Percentiles rank a stretch among this genome's conserved stretches.
Conservation (phyloP, 169 alveolate genomes). For the Theileria parva region DNA sequence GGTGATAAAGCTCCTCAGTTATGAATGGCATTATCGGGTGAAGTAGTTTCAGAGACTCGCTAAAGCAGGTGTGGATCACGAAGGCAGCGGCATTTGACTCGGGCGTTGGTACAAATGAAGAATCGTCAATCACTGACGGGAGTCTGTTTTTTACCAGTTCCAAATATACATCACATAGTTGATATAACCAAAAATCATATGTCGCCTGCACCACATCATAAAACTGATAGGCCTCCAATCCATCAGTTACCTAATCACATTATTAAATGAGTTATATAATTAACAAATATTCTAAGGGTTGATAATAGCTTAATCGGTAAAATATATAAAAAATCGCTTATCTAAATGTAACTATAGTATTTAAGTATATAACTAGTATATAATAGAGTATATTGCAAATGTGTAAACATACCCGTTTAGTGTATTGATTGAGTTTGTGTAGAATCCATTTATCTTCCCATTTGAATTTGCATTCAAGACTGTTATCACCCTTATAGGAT, state of each 20-base stretch:
- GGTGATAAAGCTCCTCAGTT: slow-evolving; percentile 96
- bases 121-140: slow-evolving; percentile 29
- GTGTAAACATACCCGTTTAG: slow-evolving; percentile 45
- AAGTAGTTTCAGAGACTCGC: slow-evolving; percentile 84
- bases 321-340: background rate
- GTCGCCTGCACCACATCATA: slow-evolving; percentile 92
- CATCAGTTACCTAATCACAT: slow-evolving; percentile 67
- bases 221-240: slow-evolving; percentile 88
- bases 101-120: slow-evolving; percentile 20
- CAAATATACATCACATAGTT: slow-evolving; percentile 95
- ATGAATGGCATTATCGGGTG: slow-evolving; percentile 98
- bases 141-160: slow-evolving; percentile 91
- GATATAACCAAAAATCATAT: slow-evolving; percentile 95
- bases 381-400: background rate
- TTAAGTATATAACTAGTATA: background rate
- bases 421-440: slow-evolving; percentile 82
- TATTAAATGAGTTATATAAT: slow-evolving; percentile 13
- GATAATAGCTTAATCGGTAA: background rate
- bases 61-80: slow-evolving; percentile 80
- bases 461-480: slow-evolving; percentile 55
- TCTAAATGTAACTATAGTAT: background rate
- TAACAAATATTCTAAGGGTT: background rate
- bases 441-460: slow-evolving; percentile 96
- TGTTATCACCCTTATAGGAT: slow-evolving; percentile 42
- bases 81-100: slow-evolving; percentile 58